A percentile compares a stretch with the other conserved stretches of the same genome.
Evolutionary conservation across 2,329 filamentous ascomycete species (phyloP).

Genomic region (Apiospora hydei): DNA sequence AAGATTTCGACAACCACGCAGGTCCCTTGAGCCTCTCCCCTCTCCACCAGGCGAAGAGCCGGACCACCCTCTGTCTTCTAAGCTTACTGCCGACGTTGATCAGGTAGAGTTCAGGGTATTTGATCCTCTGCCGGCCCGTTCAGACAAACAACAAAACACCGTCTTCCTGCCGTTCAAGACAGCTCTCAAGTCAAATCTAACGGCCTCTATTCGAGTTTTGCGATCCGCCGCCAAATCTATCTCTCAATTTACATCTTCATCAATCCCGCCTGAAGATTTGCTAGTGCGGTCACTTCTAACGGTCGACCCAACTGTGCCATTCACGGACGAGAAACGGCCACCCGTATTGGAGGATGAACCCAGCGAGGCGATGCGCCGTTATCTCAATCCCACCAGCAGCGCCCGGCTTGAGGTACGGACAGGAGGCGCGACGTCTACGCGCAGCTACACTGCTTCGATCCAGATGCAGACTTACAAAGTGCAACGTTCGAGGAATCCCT

Average conservation of each 20-base stretch:
- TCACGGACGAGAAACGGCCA: constrained; percentile 71
- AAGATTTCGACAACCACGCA: constrained; percentile 51
- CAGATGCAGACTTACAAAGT: constrained; percentile 77
- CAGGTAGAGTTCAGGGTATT: constrained; percentile 58
- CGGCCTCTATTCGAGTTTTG: constrained; percentile 69
- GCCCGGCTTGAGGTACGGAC: constrained; percentile 52
- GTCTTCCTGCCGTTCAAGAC: constrained; percentile 55
- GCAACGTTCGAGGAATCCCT: constrained; percentile 54
- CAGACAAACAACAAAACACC: constrained; percentile 43
- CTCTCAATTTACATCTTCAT: constrained; percentile 67
- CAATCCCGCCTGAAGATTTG: constrained; percentile 71
- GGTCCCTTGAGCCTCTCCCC: constrained; percentile 62
- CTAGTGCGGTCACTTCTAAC: constrained; percentile 72
- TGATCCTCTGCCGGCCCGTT: constrained; percentile 40
- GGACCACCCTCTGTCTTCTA: constrained; percentile 60
- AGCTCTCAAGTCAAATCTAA: constrained; percentile 74
- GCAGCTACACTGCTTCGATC: constrained; percentile 69
- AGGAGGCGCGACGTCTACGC: constrained; percentile 36
- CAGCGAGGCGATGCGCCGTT: constrained; percentile 70
- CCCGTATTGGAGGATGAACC: constrained; percentile 69
- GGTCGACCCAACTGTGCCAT: constrained; percentile 70
- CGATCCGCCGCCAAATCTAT: constrained; percentile 70
- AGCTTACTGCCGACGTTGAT: constrained; percentile 49
- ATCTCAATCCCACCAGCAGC: constrained; percentile 69
- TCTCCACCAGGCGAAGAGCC: constrained; percentile 59